Conservation (phyloP, 768 basidiomycete genomes). For the Coprinopsis marcescibilis region DNA sequence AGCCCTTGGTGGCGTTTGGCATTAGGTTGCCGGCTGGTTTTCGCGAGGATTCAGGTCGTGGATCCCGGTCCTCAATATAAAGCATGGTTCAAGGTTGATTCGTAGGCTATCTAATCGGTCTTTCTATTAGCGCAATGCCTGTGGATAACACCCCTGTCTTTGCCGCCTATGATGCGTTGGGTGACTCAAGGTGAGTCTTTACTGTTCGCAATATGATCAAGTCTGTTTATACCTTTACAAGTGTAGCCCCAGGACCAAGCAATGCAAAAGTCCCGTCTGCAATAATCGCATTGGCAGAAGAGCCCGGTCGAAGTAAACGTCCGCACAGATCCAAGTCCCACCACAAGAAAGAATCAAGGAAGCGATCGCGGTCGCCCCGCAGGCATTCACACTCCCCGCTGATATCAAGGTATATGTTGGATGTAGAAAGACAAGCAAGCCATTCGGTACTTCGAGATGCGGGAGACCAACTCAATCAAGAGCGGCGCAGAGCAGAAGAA, state of each 20-base stretch:
- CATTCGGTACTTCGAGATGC: constrained; percentile 47
- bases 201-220: neutral
- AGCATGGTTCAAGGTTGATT: too few species aligned
- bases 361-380: constrained; percentile 33
- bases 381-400: constrained; percentile 33
- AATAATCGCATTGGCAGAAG: neutral
- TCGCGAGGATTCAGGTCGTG: too few species aligned
- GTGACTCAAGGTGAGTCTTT: neutral
- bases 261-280: neutral
- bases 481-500: constrained; percentile 49
- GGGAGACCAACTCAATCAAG: constrained; percentile 49
- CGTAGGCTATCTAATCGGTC: too few species aligned
- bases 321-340: constrained; percentile 24
- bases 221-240: neutral
- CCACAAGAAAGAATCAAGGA: constrained; percentile 26
- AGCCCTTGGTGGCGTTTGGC: too few species aligned
- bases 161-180: neutral
- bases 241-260: neutral
- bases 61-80: too few species aligned
- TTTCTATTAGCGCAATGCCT: too few species aligned
- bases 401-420: constrained; percentile 34
- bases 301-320: neutral
- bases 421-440: constrained; percentile 54
- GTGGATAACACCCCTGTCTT: too few species aligned
- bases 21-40: too few species aligned